Conservation (phyloP, 768 basidiomycete species). For the Candolleomyces aberdarensis region DNA sequence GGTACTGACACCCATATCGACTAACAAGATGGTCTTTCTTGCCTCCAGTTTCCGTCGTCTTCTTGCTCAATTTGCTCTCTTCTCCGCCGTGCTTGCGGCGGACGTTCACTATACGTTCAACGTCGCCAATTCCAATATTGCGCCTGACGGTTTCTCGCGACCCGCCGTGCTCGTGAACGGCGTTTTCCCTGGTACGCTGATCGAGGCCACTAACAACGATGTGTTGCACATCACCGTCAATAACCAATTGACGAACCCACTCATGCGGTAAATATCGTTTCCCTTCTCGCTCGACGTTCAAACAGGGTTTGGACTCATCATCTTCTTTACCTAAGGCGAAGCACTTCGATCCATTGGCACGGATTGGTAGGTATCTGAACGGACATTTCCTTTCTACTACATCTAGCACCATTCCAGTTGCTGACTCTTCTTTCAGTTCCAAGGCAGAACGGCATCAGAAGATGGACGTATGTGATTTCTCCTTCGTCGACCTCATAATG, state of each 20-base stretch:
- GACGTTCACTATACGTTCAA: constrained; percentile 9
- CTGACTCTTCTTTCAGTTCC: constrained; percentile 24
- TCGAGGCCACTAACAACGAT: constrained; percentile 38
- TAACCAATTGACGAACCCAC: constrained; percentile 27
- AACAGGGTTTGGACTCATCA: background rate
- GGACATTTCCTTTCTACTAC: background rate
- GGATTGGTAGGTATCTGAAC: constrained; percentile 20
- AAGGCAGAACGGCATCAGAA: constrained; percentile 40
- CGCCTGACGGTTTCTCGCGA: constrained; percentile 18
- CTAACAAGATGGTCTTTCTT: constrained; percentile 2
- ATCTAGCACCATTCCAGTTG: background rate
- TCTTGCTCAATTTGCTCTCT: background rate
- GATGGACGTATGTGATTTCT: constrained; percentile 34
- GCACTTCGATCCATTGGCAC: constrained; percentile 31
- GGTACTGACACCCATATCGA: too few relatives aligned
- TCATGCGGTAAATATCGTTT: constrained; percentile 23
- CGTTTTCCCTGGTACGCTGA: constrained; percentile 35
- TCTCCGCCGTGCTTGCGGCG: constrained; percentile 2
- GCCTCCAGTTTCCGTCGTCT: background rate
- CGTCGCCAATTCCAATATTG: constrained; percentile 9
- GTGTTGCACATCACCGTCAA: constrained; percentile 29
- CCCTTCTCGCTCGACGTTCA: background rate
- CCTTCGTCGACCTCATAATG: background rate
- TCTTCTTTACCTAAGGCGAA: constrained; percentile 17
- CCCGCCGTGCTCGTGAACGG: constrained; percentile 41